Base-by-base conservation (phyloP, 1,139 yeast genomes). In the Spencermartinsiella ligniputridi region DNA sequence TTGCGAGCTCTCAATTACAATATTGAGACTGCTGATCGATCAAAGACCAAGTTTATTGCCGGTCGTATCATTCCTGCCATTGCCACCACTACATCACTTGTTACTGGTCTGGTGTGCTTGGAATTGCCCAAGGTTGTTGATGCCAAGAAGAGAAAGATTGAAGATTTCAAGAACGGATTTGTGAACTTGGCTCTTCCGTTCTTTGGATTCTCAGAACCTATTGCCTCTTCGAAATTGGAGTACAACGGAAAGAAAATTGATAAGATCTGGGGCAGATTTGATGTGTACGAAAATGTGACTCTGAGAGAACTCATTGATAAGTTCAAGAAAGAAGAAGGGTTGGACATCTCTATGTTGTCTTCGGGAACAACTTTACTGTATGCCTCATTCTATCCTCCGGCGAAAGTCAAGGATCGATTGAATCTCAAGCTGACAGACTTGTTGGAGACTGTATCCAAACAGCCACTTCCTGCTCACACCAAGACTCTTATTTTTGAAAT, bases 1-100 rank as follows among this genome's bases (percentile, higher is more conserved):
- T 80, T 95, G 67, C 81, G 99, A 65, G 99, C 99, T 25, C 72
- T 81, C 66, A 92, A 90, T 68, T 92, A 94, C 63, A 77, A 81
- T 37, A 90, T 92, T 58, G 51, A 66, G 45, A 61, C 69, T 6
- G 72, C 71, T 15, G 90, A 83, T 62, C 75, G 78, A 41, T 75
- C 78, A 41, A 81, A 79, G 67, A 85, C 94, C 38, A 84, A 84
- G 68, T 81, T 84, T 58, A 84, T 85, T 65, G 73, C 74, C 17
- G 97, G 97, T 45, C 83, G 94, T 67, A 92, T 92, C 55, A 90
- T 92, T 55, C 99, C 99, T 11, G 98, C 98, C 15, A 92, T 92
- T 72, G 98, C 98, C 32, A 92, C 99, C 1, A 94, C 99, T 3
- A 92, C 99, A 17, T 95, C 97, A 11, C 73, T 90, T 57, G 97